A percentile compares a stretch with the other conserved stretches of the same genome.
Evolutionary conservation across 2,329 filamentous ascomycete genomes (phyloP).

Genomic region (Penicillium polonicum): DNA sequence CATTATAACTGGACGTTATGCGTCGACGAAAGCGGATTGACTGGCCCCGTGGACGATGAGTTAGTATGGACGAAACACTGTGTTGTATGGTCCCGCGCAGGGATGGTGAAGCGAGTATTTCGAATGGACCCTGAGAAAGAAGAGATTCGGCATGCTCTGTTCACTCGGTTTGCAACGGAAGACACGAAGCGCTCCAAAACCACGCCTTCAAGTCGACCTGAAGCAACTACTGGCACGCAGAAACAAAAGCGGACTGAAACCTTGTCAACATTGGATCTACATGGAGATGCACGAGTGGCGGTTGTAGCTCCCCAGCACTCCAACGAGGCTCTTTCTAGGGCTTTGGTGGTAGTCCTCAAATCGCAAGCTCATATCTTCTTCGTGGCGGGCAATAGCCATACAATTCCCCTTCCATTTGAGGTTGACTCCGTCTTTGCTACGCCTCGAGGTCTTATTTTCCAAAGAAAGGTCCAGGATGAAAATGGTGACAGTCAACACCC

Average conservation of each 20-base stretch:
- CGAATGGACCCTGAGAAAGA: constrained; percentile 85
- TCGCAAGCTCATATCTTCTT: constrained; percentile 94
- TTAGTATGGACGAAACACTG: constrained; percentile 71
- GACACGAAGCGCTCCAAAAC: constrained; percentile 22
- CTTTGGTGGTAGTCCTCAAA: constrained; percentile 86
- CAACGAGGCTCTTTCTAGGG: constrained; percentile 48
- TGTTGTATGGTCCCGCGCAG: constrained; percentile 87
- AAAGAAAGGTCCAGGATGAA: constrained; percentile 63
- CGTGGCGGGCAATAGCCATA: constrained; percentile 79
- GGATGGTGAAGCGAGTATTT: constrained; percentile 80
- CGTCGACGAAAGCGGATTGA: constrained; percentile 43
- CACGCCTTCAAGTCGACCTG: constrained; percentile 3
- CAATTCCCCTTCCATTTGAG: constrained; percentile 92
- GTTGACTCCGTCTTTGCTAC: constrained; percentile 83
- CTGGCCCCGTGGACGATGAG: constrained; percentile 67
- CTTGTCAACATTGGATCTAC: constrained; percentile 26
- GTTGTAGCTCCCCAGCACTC: constrained; percentile 21
- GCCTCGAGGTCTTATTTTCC: constrained; percentile 78
- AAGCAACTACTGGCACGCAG: not conserved
- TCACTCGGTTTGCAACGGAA: constrained; percentile 73
- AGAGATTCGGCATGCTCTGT: constrained; percentile 76
- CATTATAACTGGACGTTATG: constrained; percentile 73
- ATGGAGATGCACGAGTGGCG: constrained; percentile 24
- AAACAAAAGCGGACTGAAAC: constrained; percentile 14
- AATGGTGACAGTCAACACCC: constrained; percentile 31